These are phyloP conservation scores for Suzukiozyma palmioleophila DNA, from an alignment of 1,139 yeast genomes.

Conservation along the genomic window DNA sequence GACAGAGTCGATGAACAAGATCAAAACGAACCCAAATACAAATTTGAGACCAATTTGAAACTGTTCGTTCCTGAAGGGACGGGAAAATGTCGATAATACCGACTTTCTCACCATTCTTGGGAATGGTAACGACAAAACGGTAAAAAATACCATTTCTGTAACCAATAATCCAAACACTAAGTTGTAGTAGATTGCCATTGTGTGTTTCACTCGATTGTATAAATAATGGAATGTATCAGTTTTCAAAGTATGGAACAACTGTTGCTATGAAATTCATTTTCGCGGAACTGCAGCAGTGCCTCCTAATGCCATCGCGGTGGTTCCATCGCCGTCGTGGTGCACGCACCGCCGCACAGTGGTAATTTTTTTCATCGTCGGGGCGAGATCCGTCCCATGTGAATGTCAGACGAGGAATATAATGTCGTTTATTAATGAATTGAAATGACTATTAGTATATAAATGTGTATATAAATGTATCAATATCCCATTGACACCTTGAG, in stretches of 20 bases:
- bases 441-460: no score
- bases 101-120: slow-evolving; percentile 74
- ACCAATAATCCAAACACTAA: slow-evolving; percentile 73
- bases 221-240: no score
- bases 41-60: slow-evolving; percentile 79
- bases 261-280: no score
- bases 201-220: slow-evolving; percentile 4
- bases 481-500: slow-evolving; percentile 33
- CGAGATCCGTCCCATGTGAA: no score
- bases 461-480: not conserved
- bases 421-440: no score
- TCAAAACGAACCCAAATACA: slow-evolving; percentile 75
- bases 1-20: slow-evolving; percentile 83
- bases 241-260: no score
- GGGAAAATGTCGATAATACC: slow-evolving; percentile 57
- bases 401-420: no score
- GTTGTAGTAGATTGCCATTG: slow-evolving; percentile 72
- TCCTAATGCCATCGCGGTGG: no score
- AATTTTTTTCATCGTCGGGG: no score
- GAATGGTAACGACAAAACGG: slow-evolving; percentile 77
- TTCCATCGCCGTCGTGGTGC: no score
- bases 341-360: no score
- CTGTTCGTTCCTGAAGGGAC: slow-evolving; percentile 67
- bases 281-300: no score
- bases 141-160: slow-evolving; percentile 76